phyloP scores from a whole-genome alignment of 2,329 filamentous ascomycete genomes.

The Cercospora citrullina region DNA sequence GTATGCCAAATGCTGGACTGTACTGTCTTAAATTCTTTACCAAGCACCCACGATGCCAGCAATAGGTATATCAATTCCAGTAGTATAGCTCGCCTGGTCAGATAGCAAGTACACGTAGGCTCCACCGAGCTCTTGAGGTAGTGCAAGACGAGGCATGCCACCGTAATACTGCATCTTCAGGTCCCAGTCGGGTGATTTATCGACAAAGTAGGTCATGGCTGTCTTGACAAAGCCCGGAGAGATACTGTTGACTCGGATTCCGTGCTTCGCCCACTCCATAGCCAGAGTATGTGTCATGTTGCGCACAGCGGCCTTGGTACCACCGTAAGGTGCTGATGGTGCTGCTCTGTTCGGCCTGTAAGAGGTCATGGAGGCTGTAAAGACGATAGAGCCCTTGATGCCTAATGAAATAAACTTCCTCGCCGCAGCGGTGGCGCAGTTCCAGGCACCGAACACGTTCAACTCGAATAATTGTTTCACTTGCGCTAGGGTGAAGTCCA shows the following conservation, averaged over 20 bases:
- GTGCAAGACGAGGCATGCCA: constrained; percentile 54
- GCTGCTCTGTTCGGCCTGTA: constrained; percentile 47
- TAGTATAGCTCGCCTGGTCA: constrained; percentile 51
- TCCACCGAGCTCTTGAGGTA: constrained; percentile 54
- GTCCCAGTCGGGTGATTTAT: constrained; percentile 53
- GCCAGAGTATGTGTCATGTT: constrained; percentile 46
- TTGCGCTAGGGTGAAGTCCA: constrained; percentile 36
- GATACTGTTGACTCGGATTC: constrained; percentile 40
- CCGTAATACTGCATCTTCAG: constrained; percentile 57
- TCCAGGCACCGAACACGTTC: constrained; percentile 51
- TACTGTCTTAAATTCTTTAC: constrained; percentile 4
- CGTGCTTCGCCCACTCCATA: constrained; percentile 39
- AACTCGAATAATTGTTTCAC: constrained; percentile 35
- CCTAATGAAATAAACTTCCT: constrained; percentile 49
- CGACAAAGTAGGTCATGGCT: constrained; percentile 53
- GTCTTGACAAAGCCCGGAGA: constrained; percentile 39
- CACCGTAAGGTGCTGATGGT: constrained; percentile 43
- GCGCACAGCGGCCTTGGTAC: constrained; percentile 46
- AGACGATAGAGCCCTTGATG: constrained; percentile 49
- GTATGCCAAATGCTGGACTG: not conserved
- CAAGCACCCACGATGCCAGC: constrained; percentile 41
- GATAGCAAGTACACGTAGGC: constrained; percentile 53
- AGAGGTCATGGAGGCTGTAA: constrained; percentile 51
- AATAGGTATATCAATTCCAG: constrained; percentile 52
- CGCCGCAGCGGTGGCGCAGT: constrained; percentile 46